These are phyloP conservation scores for Thelonectria discophora DNA, from an alignment of 2,329 filamentous ascomycete species.

Conservation along the genomic window DNA sequence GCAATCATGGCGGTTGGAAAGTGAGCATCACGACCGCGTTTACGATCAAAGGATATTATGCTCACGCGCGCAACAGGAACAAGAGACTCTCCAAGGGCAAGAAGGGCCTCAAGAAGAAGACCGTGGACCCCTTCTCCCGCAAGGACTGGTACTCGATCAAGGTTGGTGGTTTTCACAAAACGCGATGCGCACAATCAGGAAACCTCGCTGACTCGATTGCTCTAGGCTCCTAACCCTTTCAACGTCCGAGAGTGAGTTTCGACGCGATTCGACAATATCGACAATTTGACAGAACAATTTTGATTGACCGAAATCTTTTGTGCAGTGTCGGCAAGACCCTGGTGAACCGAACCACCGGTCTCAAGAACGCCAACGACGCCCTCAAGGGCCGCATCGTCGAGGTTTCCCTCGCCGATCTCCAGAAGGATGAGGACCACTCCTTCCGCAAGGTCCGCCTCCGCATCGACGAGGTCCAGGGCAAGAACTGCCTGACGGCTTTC, in stretches of 20 bases:
- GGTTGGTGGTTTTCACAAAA: slow-evolving; percentile 57
- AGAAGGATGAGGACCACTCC: slow-evolving; percentile 99
- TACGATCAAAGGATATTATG: slow-evolving; percentile 15
- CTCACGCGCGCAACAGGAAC: slow-evolving; percentile 71
- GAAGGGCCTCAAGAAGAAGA: slow-evolving; percentile 99
- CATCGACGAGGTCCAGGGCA: slow-evolving; percentile 98
- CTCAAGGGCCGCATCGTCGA: slow-evolving; percentile 99
- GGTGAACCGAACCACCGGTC: slow-evolving; percentile 98
- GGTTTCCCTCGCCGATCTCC: slow-evolving; percentile 97
- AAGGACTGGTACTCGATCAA: slow-evolving; percentile 99
- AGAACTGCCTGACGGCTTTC: slow-evolving; percentile 99
- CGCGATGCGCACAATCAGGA: background rate
- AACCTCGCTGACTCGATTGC: slow-evolving; percentile 30
- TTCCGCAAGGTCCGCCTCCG: slow-evolving; percentile 99
- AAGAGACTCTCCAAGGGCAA: slow-evolving; percentile 99
- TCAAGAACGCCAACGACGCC: slow-evolving; percentile 99
- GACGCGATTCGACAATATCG: slow-evolving; percentile 33
- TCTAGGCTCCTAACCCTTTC: slow-evolving; percentile 91
- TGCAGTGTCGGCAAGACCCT: slow-evolving; percentile 98
- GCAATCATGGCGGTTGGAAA: slow-evolving; percentile 70
- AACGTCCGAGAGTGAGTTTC: slow-evolving; percentile 89
- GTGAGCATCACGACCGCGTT: slow-evolving; percentile 50
- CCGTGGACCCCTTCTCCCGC: slow-evolving; percentile 94
- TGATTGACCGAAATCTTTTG: slow-evolving; percentile 33
- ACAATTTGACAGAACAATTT: slow-evolving; percentile 25